Evolutionary conservation across 768 basidiomycete species (phyloP), one percentile per base, ranked within the genome.

Genomic region (Daedalea quercina): DNA sequence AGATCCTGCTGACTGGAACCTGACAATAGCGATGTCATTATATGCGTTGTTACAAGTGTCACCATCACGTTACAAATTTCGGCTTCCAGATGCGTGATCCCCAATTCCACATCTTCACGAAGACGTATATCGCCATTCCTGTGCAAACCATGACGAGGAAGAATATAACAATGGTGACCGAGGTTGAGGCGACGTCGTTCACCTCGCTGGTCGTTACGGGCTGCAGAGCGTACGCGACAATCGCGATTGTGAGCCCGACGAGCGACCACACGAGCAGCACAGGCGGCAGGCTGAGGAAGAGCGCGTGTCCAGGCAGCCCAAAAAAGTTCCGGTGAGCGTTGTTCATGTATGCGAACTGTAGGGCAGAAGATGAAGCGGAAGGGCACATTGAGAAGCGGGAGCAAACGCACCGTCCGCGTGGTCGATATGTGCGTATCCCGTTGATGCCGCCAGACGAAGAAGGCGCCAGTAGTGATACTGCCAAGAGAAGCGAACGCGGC

Each of bases 241-340:
- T 67, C 0, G 78, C 73, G 1, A 71, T 58, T 0, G 74, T 71
- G 60, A 82, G 81, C 0, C 71, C 63, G 22, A 78, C 61, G 45
- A 80, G 74, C 11, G 78, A 73, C 79, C 79, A 80, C 2, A 80
- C 73, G 9, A 80, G 72, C n/a, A 79, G 69, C 20, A 77, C 75
- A 8, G 76, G 73, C 2, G 80, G 79, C 40, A 80, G 69, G 57
- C 76, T 77, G 22, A 80, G 70, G 7, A 78, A 66, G 54, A 80
- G 67, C 1, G 76, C 77, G 53, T 78, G 75, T 0, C 79, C 79
- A 12, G 74, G 68, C 17, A 78, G 62, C 13, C 78, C 78, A 6
- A 79, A 61, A 12, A 63, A 59, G 22, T 69, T 70, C 52, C 75
- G 72, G 28, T 73, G 73, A 3, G 73, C 75, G 47, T 80, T 80